Conservation (phyloP, 768 basidiomycete species). For the Leucosporidium scottii region DNA sequence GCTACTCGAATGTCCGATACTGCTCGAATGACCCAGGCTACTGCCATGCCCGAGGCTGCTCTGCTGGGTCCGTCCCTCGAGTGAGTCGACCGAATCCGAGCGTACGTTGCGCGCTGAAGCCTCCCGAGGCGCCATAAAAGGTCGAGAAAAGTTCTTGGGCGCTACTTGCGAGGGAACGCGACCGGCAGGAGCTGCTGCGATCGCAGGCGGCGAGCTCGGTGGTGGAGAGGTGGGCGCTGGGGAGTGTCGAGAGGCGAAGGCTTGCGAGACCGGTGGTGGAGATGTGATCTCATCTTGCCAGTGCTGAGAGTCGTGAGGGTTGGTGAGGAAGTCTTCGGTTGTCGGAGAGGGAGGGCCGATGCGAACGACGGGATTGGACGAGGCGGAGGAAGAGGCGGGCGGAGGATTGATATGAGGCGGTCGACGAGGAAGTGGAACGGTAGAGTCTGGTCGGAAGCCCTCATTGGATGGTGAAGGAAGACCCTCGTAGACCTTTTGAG, state of each 20-base stretch:
- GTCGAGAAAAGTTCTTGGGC: conserved; percentile 22
- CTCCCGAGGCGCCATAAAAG: conserved; percentile 1
- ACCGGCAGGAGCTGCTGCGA: neutral
- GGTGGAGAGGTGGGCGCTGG: neutral
- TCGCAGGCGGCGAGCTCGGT: neutral
- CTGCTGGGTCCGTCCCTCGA: neutral
- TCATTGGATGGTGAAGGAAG: conserved; percentile 9
- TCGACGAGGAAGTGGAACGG: neutral
- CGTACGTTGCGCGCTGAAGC: neutral
- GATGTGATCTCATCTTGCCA: neutral
- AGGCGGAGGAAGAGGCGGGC: neutral
- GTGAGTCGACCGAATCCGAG: neutral
- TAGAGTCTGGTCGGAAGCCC: neutral
- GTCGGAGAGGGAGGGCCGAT: conserved; percentile 13
- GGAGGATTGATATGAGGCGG: neutral
- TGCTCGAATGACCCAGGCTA: conserved; percentile 4
- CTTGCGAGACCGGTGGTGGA: neutral
- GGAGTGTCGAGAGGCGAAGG: neutral
- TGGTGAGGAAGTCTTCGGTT: neutral
- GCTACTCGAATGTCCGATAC: neutral
- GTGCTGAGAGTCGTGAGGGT: conserved; percentile 6
- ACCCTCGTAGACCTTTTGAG: conserved; percentile 10
- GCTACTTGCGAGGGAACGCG: conserved; percentile 2
- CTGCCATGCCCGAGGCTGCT: too few species aligned
- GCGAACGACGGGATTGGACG: neutral